Base-by-base conservation (phyloP, 2,329 filamentous ascomycete genomes). In the Claviceps monticola region DNA sequence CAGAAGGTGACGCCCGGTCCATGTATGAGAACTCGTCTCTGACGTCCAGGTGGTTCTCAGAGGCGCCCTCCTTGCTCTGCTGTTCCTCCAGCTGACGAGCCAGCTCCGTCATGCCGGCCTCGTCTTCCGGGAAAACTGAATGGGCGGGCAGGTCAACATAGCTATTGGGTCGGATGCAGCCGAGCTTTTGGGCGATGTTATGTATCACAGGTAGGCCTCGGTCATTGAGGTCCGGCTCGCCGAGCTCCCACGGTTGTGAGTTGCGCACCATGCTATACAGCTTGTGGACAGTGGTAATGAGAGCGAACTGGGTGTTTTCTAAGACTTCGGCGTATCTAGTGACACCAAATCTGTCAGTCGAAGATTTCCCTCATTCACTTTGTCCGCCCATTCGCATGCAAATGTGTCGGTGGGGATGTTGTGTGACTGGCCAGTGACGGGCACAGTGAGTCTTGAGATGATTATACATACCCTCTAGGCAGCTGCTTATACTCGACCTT, bases 401-500 rank as follows among this genome's bases (percentile, higher is more conserved):
- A 29, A 9, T 34, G 29, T 34, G 29, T 34, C 8, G 29, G 1
- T 34, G 29, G 9, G 29, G 1, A 34, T 34, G 29, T 11, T 34
- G 29, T 34, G 29, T 34, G 29, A 14, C 37, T 37, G 23, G n/a
- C 16, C 26, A 16, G 17, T 26, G 6, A 4, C 14, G 14, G 14
- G 5, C 11, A 7, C 6, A 26, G 21, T 44, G 11, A 14, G 23
- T 46, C 5, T 16, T 6, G 23, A 23, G 21, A 34, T 14, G 8
- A 36, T 43, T 3, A 6, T 16, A 62, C 74, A 53, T 72, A 82
- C 73, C 79, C 79, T 69, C 75, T 68, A 11, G 80, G 79, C 46
- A 83, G 63, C 65, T 83, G 79, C 68, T 83, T 83, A 63, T 80
- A 83, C 59, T 83, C 79, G n/a, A 78, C 79, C 75, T 83, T 83